Percentiles rank a stretch among this genome's conserved stretches.
These are phyloP conservation scores for Oropetium thomaeum DNA, from an alignment of 176 grass and related monocot genomes.

Conservation along the genomic window DNA sequence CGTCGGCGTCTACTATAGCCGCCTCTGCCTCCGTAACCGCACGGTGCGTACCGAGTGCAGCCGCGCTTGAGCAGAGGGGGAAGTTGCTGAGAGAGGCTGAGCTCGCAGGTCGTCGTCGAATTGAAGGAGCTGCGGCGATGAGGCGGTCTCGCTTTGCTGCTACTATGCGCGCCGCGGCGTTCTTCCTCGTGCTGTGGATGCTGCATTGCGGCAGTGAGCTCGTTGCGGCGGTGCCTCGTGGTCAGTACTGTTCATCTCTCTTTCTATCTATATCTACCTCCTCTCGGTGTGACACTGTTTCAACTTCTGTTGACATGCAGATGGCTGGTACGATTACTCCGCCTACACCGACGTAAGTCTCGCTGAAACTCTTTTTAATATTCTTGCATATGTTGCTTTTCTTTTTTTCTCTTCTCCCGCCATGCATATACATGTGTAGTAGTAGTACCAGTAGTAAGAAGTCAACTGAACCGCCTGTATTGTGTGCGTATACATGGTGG, in stretches of 20 bases:
- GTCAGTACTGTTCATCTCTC: slow-evolving; percentile 28
- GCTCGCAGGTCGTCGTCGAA: not conserved
- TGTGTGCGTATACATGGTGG: not conserved
- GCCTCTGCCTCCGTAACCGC: too few relatives aligned
- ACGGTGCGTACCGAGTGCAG: not conserved
- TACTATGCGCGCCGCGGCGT: not conserved
- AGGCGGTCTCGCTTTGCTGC: slow-evolving; percentile 6
- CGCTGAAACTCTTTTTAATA: not conserved
- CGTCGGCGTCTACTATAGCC: too few relatives aligned
- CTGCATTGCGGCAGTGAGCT: slow-evolving; percentile 30
- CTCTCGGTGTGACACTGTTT: not conserved
- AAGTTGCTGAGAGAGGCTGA: not conserved
- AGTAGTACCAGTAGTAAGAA: not conserved
- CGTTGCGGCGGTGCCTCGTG: slow-evolving; percentile 37
- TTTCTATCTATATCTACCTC: not conserved
- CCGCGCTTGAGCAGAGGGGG: not conserved
- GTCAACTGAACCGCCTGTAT: not conserved
- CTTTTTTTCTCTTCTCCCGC: not conserved
- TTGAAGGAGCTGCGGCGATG: slow-evolving; percentile 23
- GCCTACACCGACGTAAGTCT: slow-evolving; percentile 65
- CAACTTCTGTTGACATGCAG: slow-evolving; percentile 27
- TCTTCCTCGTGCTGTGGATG: slow-evolving; percentile 26
- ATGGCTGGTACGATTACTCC: slow-evolving; percentile 57
- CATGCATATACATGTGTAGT: too few relatives aligned
- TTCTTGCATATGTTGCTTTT: not conserved